phyloP scores from a whole-genome alignment of 305 asterid genomes.

The Fraxinus paxiana region DNA sequence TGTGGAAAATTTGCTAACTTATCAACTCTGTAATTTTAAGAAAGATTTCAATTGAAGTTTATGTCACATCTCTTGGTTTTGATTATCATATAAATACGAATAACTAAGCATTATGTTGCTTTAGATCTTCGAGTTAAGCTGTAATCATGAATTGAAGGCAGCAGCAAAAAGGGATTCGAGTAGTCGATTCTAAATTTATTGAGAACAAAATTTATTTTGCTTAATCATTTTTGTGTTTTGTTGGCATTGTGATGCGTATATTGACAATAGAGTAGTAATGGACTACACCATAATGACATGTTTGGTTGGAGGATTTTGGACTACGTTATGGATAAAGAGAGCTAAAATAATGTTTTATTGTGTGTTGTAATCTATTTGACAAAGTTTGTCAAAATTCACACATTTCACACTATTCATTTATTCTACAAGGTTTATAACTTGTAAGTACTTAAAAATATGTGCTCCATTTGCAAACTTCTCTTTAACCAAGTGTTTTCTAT shows the following conservation, averaged over 20 bases:
- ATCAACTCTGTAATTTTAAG: conserved; percentile 20
- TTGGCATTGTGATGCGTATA: background rate
- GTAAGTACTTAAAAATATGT: background rate
- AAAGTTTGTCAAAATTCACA: background rate
- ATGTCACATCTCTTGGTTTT: background rate
- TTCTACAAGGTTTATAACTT: background rate
- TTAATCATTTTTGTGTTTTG: background rate
- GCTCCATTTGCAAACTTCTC: background rate
- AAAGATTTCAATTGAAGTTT: background rate
- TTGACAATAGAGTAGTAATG: background rate
- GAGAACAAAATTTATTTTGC: background rate
- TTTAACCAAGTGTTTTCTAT: background rate
- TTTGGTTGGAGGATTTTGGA: background rate
- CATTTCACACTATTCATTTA: background rate
- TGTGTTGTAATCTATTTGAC: background rate
- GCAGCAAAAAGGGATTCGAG: background rate
- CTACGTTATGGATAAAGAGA: background rate
- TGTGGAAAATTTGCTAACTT: background rate
- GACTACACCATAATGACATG: background rate
- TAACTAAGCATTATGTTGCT: background rate
- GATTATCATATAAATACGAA: background rate
- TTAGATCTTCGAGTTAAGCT: background rate
- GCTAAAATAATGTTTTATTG: background rate
- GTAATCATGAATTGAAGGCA: background rate
- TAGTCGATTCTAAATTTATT: background rate